These are phyloP conservation scores for Podaxis mareebaensis DNA, from an alignment of 768 basidiomycete species.

Conservation along the genomic window DNA sequence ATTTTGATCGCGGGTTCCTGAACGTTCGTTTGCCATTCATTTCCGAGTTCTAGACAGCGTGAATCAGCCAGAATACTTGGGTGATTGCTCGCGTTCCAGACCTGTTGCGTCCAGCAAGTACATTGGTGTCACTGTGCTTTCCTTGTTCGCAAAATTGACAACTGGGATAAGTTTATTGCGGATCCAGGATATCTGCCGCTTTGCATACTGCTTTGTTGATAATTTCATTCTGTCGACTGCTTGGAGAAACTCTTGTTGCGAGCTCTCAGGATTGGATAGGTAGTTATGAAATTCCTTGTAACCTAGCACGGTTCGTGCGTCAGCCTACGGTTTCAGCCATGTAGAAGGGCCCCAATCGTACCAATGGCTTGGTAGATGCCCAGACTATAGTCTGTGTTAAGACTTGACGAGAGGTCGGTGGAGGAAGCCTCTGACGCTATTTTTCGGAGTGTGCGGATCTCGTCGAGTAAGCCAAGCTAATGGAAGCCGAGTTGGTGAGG, in stretches of 20 bases:
- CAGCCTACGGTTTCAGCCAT: background rate
- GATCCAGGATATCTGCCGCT: slow-evolving; percentile 90
- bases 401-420: background rate
- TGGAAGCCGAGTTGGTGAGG: slow-evolving; percentile 5
- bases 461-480: slow-evolving; percentile 78
- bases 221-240: slow-evolving; percentile 82
- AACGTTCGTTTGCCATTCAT: slow-evolving; percentile 62
- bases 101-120: slow-evolving; percentile 73
- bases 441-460: slow-evolving; percentile 60
- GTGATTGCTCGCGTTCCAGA: slow-evolving; percentile 24
- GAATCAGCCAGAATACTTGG: slow-evolving; percentile 1
- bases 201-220: slow-evolving; percentile 89
- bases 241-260: slow-evolving; percentile 43
- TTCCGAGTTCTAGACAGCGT: slow-evolving; percentile 42
- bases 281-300: slow-evolving; percentile 88
- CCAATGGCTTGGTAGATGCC: slow-evolving; percentile 97
- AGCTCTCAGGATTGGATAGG: slow-evolving; percentile 43
- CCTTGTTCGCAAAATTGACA: slow-evolving; percentile 47
- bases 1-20: slow-evolving; percentile 49
- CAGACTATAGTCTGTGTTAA: slow-evolving; percentile 60
- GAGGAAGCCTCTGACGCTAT: slow-evolving; percentile 24
- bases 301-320: slow-evolving; percentile 46
- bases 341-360: slow-evolving; percentile 25
- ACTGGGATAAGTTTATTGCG: slow-evolving; percentile 85
- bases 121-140: slow-evolving; percentile 34